Conservation (phyloP, 2,329 filamentous ascomycete genomes). For the Colletotrichum sp. region DNA sequence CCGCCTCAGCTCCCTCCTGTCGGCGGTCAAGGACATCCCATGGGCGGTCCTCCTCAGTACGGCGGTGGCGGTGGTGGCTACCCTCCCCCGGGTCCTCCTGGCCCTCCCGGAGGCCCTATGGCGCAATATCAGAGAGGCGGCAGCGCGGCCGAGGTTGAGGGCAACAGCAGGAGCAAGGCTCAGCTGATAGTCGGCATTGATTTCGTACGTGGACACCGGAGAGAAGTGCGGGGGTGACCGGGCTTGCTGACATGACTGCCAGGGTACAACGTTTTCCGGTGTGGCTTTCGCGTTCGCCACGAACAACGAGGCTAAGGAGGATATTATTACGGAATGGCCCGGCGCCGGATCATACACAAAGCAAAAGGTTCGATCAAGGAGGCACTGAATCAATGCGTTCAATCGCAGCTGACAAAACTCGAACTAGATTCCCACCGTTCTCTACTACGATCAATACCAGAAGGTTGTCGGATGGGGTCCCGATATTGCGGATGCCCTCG, state of each 20-base stretch:
- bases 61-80: slow-evolving; percentile 52
- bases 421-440: slow-evolving; percentile 92
- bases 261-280: slow-evolving; percentile 98
- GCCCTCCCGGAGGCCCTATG: slow-evolving; percentile 33
- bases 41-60: slow-evolving; percentile 51
- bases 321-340: slow-evolving; percentile 99
- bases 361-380: slow-evolving; percentile 76
- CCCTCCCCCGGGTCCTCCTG: slow-evolving; percentile 42
- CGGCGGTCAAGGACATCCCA: slow-evolving; percentile 30
- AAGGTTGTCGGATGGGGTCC: slow-evolving; percentile 99
- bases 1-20: slow-evolving; percentile 57
- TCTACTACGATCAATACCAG: slow-evolving; percentile 99
- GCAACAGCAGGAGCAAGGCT: slow-evolving; percentile 87
- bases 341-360: slow-evolving; percentile 97
- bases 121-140: slow-evolving; percentile 41
- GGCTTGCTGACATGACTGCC: slow-evolving; percentile 14
- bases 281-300: slow-evolving; percentile 97
- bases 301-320: slow-evolving; percentile 96
- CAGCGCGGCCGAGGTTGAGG: slow-evolving; percentile 78
- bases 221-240: not conserved
- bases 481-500: slow-evolving; percentile 95
- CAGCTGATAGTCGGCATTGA: slow-evolving; percentile 99
- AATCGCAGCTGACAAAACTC: not conserved
- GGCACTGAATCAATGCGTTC: not conserved
- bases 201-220: slow-evolving; percentile 69